A percentile compares a stretch with the other conserved stretches of the same genome.
Evolutionary conservation across 768 basidiomycete genomes (phyloP).

Genomic region (Hypholoma sublateritium): DNA sequence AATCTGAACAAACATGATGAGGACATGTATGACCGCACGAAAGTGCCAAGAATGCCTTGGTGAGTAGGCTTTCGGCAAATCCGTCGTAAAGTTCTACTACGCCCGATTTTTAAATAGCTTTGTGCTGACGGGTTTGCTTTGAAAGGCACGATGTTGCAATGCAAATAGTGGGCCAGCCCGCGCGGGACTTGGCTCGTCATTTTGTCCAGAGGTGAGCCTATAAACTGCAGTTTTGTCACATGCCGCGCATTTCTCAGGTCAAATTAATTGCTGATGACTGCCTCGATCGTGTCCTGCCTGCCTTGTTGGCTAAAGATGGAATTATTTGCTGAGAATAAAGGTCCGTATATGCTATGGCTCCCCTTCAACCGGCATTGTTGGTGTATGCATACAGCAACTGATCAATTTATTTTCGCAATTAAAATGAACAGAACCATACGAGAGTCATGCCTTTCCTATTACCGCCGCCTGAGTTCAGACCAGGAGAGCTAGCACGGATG

Average conservation of each 20-base stretch:
- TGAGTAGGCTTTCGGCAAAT: constrained; percentile 30
- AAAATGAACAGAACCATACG: constrained; percentile 73
- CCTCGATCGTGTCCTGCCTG: not conserved
- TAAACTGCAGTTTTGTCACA: constrained; percentile 2
- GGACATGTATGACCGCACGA: constrained; percentile 92
- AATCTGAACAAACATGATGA: constrained; percentile 86
- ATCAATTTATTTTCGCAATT: not conserved
- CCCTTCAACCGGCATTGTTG: constrained; percentile 1
- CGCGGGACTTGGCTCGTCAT: constrained; percentile 90
- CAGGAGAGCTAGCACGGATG: constrained; percentile 71
- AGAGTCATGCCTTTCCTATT: constrained; percentile 89
- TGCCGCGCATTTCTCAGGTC: constrained; percentile 16
- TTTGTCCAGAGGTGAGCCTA: constrained; percentile 79
- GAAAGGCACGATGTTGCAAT: constrained; percentile 93
- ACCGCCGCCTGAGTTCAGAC: constrained; percentile 90
- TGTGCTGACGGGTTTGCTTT: not conserved
- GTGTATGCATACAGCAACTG: not conserved
- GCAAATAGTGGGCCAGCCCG: constrained; percentile 96
- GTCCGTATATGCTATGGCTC: constrained; percentile 36
- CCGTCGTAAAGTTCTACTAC: not conserved
- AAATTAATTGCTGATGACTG: constrained; percentile 8
- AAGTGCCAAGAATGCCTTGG: constrained; percentile 96
- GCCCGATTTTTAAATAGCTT: not conserved
- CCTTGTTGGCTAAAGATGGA: constrained; percentile 64
- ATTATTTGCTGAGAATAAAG: constrained; percentile 90